Percentiles rank a stretch among this genome's conserved stretches.
These are phyloP conservation scores for Mortierella sp. DNA, from an alignment of 371 early-diverging fungal genomes.

Conservation along the genomic window DNA sequence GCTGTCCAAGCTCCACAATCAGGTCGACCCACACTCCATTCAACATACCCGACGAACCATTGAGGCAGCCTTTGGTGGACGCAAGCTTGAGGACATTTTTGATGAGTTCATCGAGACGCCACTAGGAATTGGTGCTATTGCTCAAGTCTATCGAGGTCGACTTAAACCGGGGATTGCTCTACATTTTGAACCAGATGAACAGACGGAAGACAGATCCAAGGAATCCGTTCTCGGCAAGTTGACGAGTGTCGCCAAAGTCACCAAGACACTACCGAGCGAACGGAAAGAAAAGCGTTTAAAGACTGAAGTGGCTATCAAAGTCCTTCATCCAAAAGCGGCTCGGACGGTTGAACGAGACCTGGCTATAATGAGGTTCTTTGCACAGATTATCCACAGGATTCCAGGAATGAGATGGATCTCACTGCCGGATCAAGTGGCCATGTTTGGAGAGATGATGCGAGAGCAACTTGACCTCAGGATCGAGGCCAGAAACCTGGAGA, in stretches of 20 bases:
- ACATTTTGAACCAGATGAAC: slow-evolving; percentile 39
- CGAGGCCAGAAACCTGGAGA: slow-evolving; percentile 81
- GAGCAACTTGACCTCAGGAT: slow-evolving; percentile 88
- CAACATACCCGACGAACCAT: slow-evolving; percentile 71
- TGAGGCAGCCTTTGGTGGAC: slow-evolving; percentile 69
- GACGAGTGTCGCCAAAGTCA: slow-evolving; percentile 15
- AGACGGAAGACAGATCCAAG: slow-evolving; percentile 24
- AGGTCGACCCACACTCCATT: slow-evolving; percentile 83
- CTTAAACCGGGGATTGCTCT: slow-evolving; percentile 62
- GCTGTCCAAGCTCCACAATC: slow-evolving; percentile 85
- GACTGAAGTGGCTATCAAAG: slow-evolving; percentile 90
- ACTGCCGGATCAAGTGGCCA: slow-evolving; percentile 85
- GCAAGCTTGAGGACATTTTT: slow-evolving; percentile 78
- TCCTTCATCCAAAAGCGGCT: slow-evolving; percentile 88
- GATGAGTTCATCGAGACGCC: slow-evolving; percentile 77
- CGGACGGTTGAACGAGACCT: slow-evolving; percentile 81
- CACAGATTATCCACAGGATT: slow-evolving; percentile 69
- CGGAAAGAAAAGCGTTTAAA: slow-evolving; percentile 48
- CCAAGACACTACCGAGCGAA: not conserved
- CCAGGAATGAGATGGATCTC: slow-evolving; percentile 87
- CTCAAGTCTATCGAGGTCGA: slow-evolving; percentile 87
- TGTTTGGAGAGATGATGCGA: slow-evolving; percentile 94
- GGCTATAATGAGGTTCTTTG: slow-evolving; percentile 78
- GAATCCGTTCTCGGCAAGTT: slow-evolving; percentile 27
- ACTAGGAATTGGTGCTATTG: slow-evolving; percentile 95